These are phyloP conservation scores for Cyberlindnera euphorbiiphila DNA, from an alignment of 805 yeast genomes.

Conservation along the genomic window DNA sequence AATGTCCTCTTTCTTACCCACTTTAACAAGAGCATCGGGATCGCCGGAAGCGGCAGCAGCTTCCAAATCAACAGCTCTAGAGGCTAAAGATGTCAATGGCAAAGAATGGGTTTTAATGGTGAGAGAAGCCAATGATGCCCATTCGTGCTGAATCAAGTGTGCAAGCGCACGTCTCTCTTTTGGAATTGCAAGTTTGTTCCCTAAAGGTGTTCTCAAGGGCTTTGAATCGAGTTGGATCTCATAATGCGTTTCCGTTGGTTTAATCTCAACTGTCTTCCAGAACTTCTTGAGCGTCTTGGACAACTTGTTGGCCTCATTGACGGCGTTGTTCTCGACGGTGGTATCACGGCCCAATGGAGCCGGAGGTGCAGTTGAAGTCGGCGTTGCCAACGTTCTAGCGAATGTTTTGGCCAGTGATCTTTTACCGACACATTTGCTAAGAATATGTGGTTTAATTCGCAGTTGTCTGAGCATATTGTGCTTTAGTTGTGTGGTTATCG, in stretches of 20 bases:
- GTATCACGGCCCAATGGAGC: too few species aligned
- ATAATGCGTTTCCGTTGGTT: slow-evolving; percentile 28
- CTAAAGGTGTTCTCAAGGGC: slow-evolving; percentile 81
- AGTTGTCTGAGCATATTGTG: slow-evolving; percentile 2
- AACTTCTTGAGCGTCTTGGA: slow-evolving; percentile 68
- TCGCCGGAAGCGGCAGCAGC: slow-evolving; percentile 36
- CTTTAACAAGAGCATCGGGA: slow-evolving; percentile 51
- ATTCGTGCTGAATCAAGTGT: slow-evolving; percentile 75
- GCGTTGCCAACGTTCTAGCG: slow-evolving; percentile 5
- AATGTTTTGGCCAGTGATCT: not conserved
- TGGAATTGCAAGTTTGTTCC: slow-evolving; percentile 67
- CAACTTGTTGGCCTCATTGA: slow-evolving; percentile 58
- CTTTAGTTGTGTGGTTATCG: too few species aligned
- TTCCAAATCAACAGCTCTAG: slow-evolving; percentile 80
- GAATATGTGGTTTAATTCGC: not conserved
- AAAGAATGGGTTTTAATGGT: slow-evolving; percentile 71
- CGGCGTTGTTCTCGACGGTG: slow-evolving; percentile 12
- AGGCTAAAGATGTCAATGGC: slow-evolving; percentile 83
- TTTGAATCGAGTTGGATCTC: slow-evolving; percentile 68
- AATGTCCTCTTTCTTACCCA: slow-evolving; percentile 55
- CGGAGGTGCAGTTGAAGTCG: slow-evolving; percentile 1
- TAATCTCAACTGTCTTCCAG: slow-evolving; percentile 72
- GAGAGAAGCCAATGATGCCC: slow-evolving; percentile 69
- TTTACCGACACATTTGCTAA: too few species aligned
- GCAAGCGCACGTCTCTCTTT: slow-evolving; percentile 58